Evolutionary conservation across 768 basidiomycete genomes (phyloP), one percentile per base, ranked within the genome.

Genomic region (Amanita inopinata): DNA sequence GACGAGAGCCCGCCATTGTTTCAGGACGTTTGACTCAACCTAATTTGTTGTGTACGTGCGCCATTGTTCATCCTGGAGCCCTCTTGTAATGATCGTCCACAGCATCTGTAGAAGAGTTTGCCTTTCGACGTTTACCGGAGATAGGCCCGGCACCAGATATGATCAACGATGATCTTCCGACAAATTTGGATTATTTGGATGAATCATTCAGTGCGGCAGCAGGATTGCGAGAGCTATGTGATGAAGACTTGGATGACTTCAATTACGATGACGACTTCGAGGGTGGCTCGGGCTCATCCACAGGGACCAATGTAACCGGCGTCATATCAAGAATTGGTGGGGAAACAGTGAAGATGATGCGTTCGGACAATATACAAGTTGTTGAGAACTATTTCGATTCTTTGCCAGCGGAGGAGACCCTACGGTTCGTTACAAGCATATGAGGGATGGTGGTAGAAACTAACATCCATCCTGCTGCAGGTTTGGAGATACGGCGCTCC

Each of bases 91-190:
- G 30, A 28, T 28, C 25, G 24, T 31, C 18, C 23, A 2, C 45
- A 86, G 83, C 73, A 40, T 84, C 83, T 7, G 64, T 96, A 25
- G 91, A 94, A 42, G 83, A 91, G 44, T 61, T 83, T 25, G 87
- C 91, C 1, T 96, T 94, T 64, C 73, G 67, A 38, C 67, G 64
- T 32, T 55, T 80, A 5, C 89, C 89, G 2, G 82, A 89, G 49
- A 67, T 94, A 31, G 83, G 84, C 15, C 73, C 78, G 7, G 73
- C 79, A 6, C 80, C 87, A 10, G 94, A 97, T 59, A 80, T 96
- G 78, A 82, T 98, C 44, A 66, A 70, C 23, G 94, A 98, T 52
- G 92, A 98, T 57, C 65, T 98, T 6, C 94, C 94, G 0, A 83
- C 72, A 15, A 94, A 98, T 57, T 62, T 70, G 35, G 87, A 92